Base-by-base conservation (phyloP, 1,284 basidiomycete genomes). In the Schizopora paradoxa region DNA sequence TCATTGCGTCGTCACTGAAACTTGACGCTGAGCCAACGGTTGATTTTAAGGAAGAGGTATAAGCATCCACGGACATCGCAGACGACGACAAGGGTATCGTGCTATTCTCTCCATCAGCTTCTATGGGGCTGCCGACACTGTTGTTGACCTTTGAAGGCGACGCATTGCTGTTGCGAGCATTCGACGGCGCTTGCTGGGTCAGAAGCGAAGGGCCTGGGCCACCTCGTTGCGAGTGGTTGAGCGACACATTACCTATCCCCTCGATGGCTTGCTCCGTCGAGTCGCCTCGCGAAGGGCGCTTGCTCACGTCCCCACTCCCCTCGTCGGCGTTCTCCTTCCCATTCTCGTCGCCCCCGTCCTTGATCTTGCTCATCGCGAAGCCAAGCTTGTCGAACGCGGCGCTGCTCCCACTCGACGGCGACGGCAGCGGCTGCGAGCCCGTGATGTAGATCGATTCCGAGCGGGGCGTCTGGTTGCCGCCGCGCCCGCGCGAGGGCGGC, bases 391-490 rank as follows among this genome's bases (percentile, higher is more conserved):
- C 94, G 43, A 96, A 73, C 76, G 87, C 90, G 11, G 86, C 82
- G 46, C 76, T 78, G 6, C 77, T 80, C 21, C 83, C 84, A 55
- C 85, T 74, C 53, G 83, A 76, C 36, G 89, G 70, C 57, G 89
- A 75, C 0, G 95, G 93, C 6, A 99, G 74, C 0, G 95, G 95
- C 60, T 93, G 94, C 1, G 89, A 93, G 28, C 90, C 91, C 1
- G 92, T 96, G 66, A 98, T 97, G 68, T 90, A 93, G 32, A 87
- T 73, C 29, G 82, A 83, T 57, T 96, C 91, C 23, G 86, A 84
- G 32, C 92, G 77, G 0, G 95, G 95, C 0, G 95, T 99, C 66
- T 97, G 95, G 60, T 96, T 94, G 1, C 95, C 95, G n/a, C 92
- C 90, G 43, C 95, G 77, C 3, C 94, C 95, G 56, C 93, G 91